A percentile compares a stretch with the other conserved stretches of the same genome.
phyloP scores from a whole-genome alignment of 345 rosid species.

The Eucalyptus erythrocorys region DNA sequence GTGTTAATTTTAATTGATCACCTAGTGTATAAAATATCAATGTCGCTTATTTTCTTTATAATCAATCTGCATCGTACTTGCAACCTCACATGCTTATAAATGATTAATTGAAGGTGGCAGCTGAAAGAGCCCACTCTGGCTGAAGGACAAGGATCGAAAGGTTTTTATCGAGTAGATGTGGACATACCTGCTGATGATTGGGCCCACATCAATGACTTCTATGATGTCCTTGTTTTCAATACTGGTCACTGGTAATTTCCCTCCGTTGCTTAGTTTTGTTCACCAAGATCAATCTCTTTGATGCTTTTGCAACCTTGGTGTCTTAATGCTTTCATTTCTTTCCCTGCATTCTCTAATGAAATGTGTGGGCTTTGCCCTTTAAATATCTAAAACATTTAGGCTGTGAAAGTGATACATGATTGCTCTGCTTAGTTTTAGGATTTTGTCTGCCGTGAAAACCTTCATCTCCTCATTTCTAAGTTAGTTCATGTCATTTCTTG shows the following conservation, averaged over 20 bases:
- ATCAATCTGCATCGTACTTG: not conserved
- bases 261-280: not conserved
- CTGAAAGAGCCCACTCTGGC: slow-evolving; percentile 20
- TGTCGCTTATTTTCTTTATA: not conserved
- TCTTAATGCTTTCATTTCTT: not conserved
- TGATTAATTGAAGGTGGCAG: slow-evolving; percentile 79
- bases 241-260: slow-evolving; percentile 86
- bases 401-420: not conserved
- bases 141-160: slow-evolving; percentile 32
- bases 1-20: not conserved
- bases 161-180: slow-evolving; percentile 66
- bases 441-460: not conserved
- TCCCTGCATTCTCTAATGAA: not conserved
- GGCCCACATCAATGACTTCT: slow-evolving; percentile 51
- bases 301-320: not conserved
- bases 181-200: slow-evolving; percentile 87
- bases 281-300: not conserved
- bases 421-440: not conserved
- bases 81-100: slow-evolving; percentile 30
- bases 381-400: not conserved
- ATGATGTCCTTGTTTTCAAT: slow-evolving; percentile 74
- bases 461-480: not conserved
- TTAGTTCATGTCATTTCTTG: not conserved
- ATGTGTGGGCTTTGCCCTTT: not conserved
- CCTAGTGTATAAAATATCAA: not conserved